A percentile compares a stretch with the other conserved stretches of the same genome.
phyloP scores from a whole-genome alignment of 179 eudicot genomes.

The Silene coronaria region DNA sequence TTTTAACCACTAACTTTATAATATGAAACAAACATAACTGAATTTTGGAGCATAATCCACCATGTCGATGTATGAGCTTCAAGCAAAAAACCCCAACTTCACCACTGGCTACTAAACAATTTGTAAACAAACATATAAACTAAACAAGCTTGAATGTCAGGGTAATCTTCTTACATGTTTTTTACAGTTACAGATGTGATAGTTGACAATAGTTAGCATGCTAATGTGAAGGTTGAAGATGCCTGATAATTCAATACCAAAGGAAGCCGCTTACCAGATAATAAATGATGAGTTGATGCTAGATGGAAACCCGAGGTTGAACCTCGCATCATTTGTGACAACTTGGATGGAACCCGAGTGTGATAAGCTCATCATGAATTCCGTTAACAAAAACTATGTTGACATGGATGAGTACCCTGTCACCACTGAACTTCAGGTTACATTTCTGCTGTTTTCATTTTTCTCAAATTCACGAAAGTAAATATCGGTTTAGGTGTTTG shows the following conservation, averaged over 20 bases:
- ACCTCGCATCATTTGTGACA: constrained; percentile 23
- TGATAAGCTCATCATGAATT: constrained; percentile 22
- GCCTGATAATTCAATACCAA: constrained; percentile 20
- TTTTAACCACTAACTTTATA: too few species aligned
- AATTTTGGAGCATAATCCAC: too few species aligned
- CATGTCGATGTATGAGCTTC: too few species aligned
- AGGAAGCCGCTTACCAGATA: constrained; percentile 23
- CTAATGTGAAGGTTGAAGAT: constrained; percentile 16
- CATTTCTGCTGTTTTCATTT: not conserved
- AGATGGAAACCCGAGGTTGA: constrained; percentile 23
- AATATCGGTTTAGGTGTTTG: too few species aligned
- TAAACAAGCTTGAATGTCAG: too few species aligned
- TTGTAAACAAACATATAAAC: too few species aligned
- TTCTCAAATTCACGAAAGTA: too few species aligned
- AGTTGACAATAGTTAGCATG: not conserved
- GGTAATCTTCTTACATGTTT: too few species aligned
- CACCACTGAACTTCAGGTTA: not conserved
- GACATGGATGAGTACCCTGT: constrained; percentile 1
- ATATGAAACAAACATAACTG: too few species aligned
- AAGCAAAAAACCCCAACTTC: too few species aligned
- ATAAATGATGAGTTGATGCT: constrained; percentile 22
- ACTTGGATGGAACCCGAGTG: constrained; percentile 26
- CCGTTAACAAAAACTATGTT: constrained; percentile 8
- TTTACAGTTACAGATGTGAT: too few species aligned
- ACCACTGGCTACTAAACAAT: too few species aligned